Evolutionary conservation across 768 basidiomycete species (phyloP), one percentile per base, ranked within the genome.

Genomic region (Boletus rex-veris): DNA sequence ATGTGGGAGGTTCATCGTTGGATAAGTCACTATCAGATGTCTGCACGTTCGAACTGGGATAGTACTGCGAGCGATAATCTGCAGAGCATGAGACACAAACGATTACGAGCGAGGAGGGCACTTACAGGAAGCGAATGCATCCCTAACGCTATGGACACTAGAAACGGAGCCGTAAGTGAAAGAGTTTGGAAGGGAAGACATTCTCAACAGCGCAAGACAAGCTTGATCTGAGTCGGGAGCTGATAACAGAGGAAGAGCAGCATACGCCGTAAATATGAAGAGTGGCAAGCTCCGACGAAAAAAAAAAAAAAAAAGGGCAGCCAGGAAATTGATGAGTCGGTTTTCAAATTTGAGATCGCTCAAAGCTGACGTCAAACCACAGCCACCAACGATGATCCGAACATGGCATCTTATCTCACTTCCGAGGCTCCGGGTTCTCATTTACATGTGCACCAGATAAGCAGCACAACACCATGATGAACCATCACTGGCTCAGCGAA

Each of bases 1-100:
- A 58, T 14, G 50, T 52, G 33, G 52, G 19, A 36, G 40, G 19
- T 16, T 52, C 50, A 33, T 77, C 74, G 44, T 79, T 75, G 30
- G 72, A 66, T 8, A 71, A 73, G 18, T 71, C 65, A 49, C 73
- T 73, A 52, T 81, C 78, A 7, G 76, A 72, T 4, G 79, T 73
- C n/a, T 77, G 78, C 24, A 85, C 77, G 31, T 77, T 76, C 8
- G 83, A 82, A 47, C 80, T 81, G 19, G 82, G 82, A 38, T 88
- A 77, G 62, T 80, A 85, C 63, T 88, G 86, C 8, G 85, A 74
- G 30, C 88, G 80, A 50, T 81, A 82, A 65, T 89, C 88, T 90
- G 58, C 18, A 55, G 52, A 50, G 18, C 11, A 46, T 57, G 28
- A 50, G 43, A 40, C 26, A n/a, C 36, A 28, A 59, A 49, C 9